Percentiles rank a stretch among this genome's conserved stretches.
Evolutionary conservation across 1,284 basidiomycete genomes (phyloP).

Genomic region (Cutaneotrichosporon spelunceum): DNA sequence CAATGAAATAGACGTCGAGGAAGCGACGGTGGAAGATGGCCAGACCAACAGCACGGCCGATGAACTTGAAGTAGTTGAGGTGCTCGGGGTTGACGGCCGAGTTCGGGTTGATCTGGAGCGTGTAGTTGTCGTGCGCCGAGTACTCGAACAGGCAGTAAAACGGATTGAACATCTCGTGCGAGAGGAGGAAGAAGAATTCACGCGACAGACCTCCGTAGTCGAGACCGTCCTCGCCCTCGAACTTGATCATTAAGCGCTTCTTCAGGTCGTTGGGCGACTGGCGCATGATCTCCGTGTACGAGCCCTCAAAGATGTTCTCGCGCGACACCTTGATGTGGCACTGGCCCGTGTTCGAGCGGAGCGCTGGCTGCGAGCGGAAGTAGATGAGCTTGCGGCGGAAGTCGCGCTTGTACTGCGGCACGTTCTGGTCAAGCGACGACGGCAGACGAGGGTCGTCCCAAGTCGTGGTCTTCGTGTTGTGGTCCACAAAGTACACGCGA

Average conservation of each 20-base stretch:
- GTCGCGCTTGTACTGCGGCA: conserved; percentile 99
- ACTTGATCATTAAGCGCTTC: conserved; percentile 96
- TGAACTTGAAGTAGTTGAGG: conserved; percentile 99
- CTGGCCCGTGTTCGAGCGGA: conserved; percentile 83
- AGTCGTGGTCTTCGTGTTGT: conserved; percentile 87
- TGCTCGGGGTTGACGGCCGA: conserved; percentile 98
- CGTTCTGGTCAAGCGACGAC: conserved; percentile 68
- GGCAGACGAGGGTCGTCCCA: conserved; percentile 94
- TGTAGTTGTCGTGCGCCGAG: conserved; percentile 99
- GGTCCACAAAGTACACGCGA: conserved; percentile 93
- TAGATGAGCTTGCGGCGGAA: conserved; percentile 98
- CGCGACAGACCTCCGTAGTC: conserved; percentile 97
- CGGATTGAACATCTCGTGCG: conserved; percentile 98
- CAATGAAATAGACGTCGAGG: conserved; percentile 98
- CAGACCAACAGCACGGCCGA: conserved; percentile 87
- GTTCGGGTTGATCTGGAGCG: conserved; percentile 95
- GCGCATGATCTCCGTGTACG: conserved; percentile 89
- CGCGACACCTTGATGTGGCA: conserved; percentile 95
- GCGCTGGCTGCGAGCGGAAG: conserved; percentile 95
- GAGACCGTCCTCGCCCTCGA: conserved; percentile 96
- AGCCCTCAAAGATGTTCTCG: conserved; percentile 92
- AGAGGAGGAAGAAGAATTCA: conserved; percentile 99
- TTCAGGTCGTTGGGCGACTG: conserved; percentile 92
- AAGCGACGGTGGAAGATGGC: conserved; percentile 98
- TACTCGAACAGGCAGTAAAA: conserved; percentile 99